Percentiles rank a stretch among this genome's conserved stretches.
These are phyloP conservation scores for Geosmithia putterillii DNA, from an alignment of 2,329 filamentous ascomycete genomes.

Conservation along the genomic window DNA sequence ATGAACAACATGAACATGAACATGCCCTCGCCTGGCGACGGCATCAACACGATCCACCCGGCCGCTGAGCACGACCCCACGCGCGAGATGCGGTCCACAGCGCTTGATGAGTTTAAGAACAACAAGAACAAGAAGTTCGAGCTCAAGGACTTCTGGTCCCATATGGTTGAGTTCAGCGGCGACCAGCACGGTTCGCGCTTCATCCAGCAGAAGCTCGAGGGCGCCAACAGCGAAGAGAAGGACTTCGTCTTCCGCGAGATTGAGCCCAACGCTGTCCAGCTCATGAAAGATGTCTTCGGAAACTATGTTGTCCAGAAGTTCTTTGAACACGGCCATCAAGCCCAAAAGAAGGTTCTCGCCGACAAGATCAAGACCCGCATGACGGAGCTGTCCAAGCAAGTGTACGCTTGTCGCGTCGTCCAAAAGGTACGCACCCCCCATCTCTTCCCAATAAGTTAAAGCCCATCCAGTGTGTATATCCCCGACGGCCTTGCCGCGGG, in stretches of 20 bases:
- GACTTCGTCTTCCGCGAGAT: constrained; percentile 84
- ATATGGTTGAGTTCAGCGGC: constrained; percentile 88
- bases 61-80: constrained; percentile 45
- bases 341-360: constrained; percentile 80
- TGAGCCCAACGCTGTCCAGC: constrained; percentile 65
- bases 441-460: neutral
- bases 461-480: no score
- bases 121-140: constrained; percentile 67
- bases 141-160: constrained; percentile 75
- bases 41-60: constrained; percentile 19
- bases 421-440: constrained; percentile 59
- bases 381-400: constrained; percentile 65
- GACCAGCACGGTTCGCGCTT: constrained; percentile 94
- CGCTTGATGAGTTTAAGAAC: constrained; percentile 74
- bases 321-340: constrained; percentile 89
- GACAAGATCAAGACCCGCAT: constrained; percentile 82
- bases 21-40: constrained; percentile 19
- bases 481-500: no score
- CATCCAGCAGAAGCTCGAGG: constrained; percentile 85
- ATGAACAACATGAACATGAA: no score
- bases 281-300: constrained; percentile 95
- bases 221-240: constrained; percentile 92
- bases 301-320: constrained; percentile 99
- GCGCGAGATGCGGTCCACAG: constrained; percentile 52
- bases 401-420: constrained; percentile 91